A percentile compares a stretch with the other conserved stretches of the same genome.
Conservation (phyloP, 2,329 filamentous ascomycete genomes). For the Aspergillus persii region DNA sequence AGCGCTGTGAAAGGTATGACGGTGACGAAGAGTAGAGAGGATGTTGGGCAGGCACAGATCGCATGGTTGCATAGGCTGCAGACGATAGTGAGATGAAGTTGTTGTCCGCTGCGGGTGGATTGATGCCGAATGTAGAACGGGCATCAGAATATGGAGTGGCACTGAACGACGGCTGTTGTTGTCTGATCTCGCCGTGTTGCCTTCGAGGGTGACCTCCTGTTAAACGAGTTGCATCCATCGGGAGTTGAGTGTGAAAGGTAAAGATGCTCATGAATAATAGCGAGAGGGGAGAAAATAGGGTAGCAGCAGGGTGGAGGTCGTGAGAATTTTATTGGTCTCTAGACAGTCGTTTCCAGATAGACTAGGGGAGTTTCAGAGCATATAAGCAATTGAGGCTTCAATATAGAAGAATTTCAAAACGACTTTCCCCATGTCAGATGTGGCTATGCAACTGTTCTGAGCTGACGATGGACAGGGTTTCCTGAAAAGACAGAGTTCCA, state of each 20-base stretch:
- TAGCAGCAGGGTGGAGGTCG: neutral
- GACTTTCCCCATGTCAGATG: conserved; percentile 15
- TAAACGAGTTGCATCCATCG: neutral
- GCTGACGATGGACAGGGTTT: conserved; percentile 11
- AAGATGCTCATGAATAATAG: neutral
- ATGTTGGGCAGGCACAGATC: neutral
- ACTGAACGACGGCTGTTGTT: neutral
- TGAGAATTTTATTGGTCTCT: neutral
- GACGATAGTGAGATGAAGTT: neutral
- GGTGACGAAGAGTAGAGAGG: neutral
- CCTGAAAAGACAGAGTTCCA: neutral
- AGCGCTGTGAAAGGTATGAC: neutral
- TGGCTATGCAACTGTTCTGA: conserved; percentile 18
- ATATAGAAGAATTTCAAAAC: neutral
- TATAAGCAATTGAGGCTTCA: conserved; percentile 3
- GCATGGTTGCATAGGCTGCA: neutral
- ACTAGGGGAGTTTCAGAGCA: neutral
- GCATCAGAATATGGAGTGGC: neutral
- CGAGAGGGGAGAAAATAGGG: neutral
- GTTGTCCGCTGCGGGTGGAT: neutral
- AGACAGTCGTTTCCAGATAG: neutral
- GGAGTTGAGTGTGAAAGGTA: neutral
- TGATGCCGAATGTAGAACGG: neutral
- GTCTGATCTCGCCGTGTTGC: neutral
- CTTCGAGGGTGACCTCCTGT: neutral